Conservation (phyloP, 768 basidiomycete genomes). For the Serendipita indica region DNA sequence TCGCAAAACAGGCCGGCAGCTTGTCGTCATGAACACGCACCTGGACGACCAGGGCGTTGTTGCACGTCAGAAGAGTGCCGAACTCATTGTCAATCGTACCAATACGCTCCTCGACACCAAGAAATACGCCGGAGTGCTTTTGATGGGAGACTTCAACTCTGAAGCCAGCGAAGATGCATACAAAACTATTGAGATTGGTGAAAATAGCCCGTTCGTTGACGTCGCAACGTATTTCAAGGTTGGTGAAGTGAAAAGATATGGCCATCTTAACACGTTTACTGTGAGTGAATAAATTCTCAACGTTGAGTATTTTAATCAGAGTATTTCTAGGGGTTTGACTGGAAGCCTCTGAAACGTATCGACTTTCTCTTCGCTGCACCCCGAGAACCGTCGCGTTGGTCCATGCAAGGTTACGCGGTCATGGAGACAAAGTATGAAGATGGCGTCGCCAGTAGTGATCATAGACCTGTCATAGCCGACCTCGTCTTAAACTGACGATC, state of each 20-base stretch:
- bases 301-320: not conserved
- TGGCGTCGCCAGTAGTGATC: not conserved
- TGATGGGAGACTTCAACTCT: slow-evolving; percentile 4
- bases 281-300: not conserved
- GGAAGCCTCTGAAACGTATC: slow-evolving; percentile 2
- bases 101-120: not conserved
- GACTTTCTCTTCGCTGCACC: slow-evolving; percentile 1
- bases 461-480: slow-evolving; percentile 1
- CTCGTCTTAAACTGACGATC: not conserved
- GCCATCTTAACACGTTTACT: slow-evolving; percentile 4
- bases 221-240: not conserved
- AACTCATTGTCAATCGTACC: slow-evolving; percentile 2
- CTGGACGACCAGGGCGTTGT: slow-evolving; percentile 9
- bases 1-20: not conserved
- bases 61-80: slow-evolving; percentile 4
- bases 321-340: not conserved
- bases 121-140: not conserved
- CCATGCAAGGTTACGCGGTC: not conserved
- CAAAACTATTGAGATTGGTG: not conserved
- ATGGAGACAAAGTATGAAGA: slow-evolving; percentile 9
- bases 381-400: not conserved
- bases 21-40: slow-evolving; percentile 4
- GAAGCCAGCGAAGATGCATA: not conserved
- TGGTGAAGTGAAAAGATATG: not conserved
- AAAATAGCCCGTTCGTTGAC: slow-evolving; percentile 1